Percentiles rank a stretch among this genome's conserved stretches.
Evolutionary conservation across 257 asterid species (phyloP).

Genomic region (Solanum commersonii): DNA sequence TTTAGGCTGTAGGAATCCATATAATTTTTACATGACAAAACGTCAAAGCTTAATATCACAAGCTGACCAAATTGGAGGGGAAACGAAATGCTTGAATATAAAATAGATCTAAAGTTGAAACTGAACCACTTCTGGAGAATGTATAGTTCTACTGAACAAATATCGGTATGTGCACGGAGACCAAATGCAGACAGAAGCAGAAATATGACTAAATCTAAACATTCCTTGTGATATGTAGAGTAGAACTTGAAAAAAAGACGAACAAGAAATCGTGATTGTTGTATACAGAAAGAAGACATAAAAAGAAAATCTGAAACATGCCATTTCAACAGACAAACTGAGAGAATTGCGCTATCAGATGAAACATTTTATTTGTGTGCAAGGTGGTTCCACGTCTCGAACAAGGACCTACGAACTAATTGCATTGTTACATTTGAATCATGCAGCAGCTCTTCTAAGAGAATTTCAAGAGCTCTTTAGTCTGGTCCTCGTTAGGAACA

Average conservation of each 20-base stretch:
- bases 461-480: slow-evolving; percentile 41
- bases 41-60: not conserved
- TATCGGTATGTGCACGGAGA: not conserved
- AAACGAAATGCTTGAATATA: not conserved
- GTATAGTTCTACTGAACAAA: not conserved
- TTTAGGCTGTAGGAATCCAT: not conserved
- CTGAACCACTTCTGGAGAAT: not conserved
- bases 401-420: not conserved
- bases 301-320: not conserved
- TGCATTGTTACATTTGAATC: not conserved
- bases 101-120: not conserved
- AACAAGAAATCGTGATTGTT: not conserved
- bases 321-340: not conserved
- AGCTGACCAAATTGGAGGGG: not conserved
- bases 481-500: slow-evolving; percentile 35
- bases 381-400: not conserved
- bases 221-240: not conserved
- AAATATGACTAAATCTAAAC: not conserved
- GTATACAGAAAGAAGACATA: not conserved
- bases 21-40: not conserved
- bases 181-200: not conserved
- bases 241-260: not conserved
- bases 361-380: not conserved
- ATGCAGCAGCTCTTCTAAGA: not conserved
- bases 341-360: not conserved